phyloP scores from a whole-genome alignment of 129 eudicot species.

The Helianthus annuus region HanXRQr2.0-SUNRISE NC_035442.2:181058241-181058740 shows the following conservation, averaged over 20 bases:
- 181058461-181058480: neutral
- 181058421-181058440: slow-evolving; percentile 13
- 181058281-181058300: slow-evolving; percentile 16
- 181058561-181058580: slow-evolving; percentile 50
- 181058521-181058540: slow-evolving; percentile 25
- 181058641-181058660: slow-evolving; percentile 86
- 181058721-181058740: slow-evolving; percentile 53
- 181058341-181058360: slow-evolving; percentile 88
- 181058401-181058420: slow-evolving; percentile 21
- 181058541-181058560: slow-evolving; percentile 32
- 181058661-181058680: slow-evolving; percentile 44
- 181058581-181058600: slow-evolving; percentile 85
- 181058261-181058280: slow-evolving; percentile 34
- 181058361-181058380: slow-evolving; percentile 98
- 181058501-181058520: slow-evolving; percentile 33
- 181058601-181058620: slow-evolving; percentile 97
- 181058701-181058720: slow-evolving; percentile 12
- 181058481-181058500: slow-evolving; percentile 41
- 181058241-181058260: slow-evolving; percentile 22
- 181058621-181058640: slow-evolving; percentile 81
- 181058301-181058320: slow-evolving; percentile 31
- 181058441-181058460: neutral
- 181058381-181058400: slow-evolving; percentile 67
- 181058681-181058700: slow-evolving; percentile 6
- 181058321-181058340: slow-evolving; percentile 31